Base-by-base conservation (phyloP, 163 green algal genomes). In the Chloromonas sp. region DNA sequence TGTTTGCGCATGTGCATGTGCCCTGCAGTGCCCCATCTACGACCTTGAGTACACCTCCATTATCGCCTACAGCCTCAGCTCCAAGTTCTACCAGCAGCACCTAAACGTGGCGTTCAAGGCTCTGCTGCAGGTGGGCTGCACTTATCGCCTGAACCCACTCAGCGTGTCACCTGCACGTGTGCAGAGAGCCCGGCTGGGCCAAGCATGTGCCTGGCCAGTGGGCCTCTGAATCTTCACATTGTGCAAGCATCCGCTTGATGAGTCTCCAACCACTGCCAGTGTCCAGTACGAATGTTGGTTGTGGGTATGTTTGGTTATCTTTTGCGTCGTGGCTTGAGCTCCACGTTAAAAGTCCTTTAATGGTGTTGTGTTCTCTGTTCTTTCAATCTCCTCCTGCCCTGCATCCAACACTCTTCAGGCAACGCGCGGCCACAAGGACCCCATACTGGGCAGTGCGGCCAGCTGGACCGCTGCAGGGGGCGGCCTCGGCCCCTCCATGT, bases 11-110 rank as follows among this genome's bases (percentile, higher is more conserved):
- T 79, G 11, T 61, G 78, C 36, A 15, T 62, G n/a, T 2, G 3
- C 36, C 78, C 57, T 71, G 58, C 79, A 82, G 79, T 76, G 83
- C 14, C 83, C 86, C 76, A 89, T 89, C 83, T 84, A 93, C 87
- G 94, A 98, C 77, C 83, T 88, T 1, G 95, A 98, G 88, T 94
- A 94, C 11, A 97, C 94, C 14, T 95, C 90, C 76, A 92, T 97
- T 57, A 91, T 97, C n/a, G 92, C 94, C 1, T 95, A 97, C 88
- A 92, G 92, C 58, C 87, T 98, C 57, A 91, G 90, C 58, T 94
- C 88, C 58, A 89, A 91, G 8, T 80, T 84, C 36, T 95, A 96
- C 84, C 89, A 95, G 83, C 87, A 90, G 78, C 91, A 92, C 78
- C 87, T 96, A 60, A 92, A 92, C 60, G 88, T 87, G 0, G 81